phyloP scores from a whole-genome alignment of 2,329 filamentous ascomycete genomes.

The Ceratocystiopsis sp. region DNA sequence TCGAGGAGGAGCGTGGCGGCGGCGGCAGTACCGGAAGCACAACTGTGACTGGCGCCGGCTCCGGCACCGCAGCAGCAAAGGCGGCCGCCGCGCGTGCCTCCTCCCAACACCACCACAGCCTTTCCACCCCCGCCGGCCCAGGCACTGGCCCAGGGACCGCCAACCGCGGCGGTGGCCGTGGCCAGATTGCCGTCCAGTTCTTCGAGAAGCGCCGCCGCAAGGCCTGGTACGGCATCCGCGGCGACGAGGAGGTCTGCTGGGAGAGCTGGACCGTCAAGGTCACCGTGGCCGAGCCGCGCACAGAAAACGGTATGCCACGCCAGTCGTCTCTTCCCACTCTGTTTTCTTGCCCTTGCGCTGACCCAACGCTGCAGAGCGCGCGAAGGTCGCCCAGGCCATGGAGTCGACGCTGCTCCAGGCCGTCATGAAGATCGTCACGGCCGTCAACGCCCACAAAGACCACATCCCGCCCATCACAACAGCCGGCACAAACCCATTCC shows the following conservation, averaged over 20 bases:
- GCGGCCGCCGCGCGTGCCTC: no score
- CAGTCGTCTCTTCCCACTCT: constrained; percentile 5
- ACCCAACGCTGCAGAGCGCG: constrained; percentile 42
- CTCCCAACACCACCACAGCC: not conserved
- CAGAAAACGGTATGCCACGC: constrained; percentile 59
- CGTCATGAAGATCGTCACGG: constrained; percentile 75
- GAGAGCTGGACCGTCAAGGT: constrained; percentile 91
- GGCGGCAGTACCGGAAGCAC: constrained; percentile 29
- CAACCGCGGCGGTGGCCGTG: constrained; percentile 41
- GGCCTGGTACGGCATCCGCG: constrained; percentile 52
- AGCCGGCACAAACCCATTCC: constrained; percentile 81
- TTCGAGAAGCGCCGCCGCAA: constrained; percentile 83
- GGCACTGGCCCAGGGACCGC: constrained; percentile 31
- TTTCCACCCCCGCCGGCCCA: constrained; percentile 35
- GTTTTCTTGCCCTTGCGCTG: not conserved
- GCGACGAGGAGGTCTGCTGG: constrained; percentile 89
- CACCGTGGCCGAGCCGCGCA: constrained; percentile 77
- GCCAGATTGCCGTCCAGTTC: constrained; percentile 76
- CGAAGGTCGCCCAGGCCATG: constrained; percentile 81
- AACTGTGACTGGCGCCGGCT: no score
- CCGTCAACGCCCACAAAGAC: constrained; percentile 77
- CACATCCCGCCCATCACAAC: constrained; percentile 96
- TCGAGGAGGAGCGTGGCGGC: constrained; percentile 41
- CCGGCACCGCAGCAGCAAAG: no score
- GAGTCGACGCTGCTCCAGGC: constrained; percentile 76